phyloP scores from a whole-genome alignment of 1,139 yeast species.

The Geotrichum australiense region DNA sequence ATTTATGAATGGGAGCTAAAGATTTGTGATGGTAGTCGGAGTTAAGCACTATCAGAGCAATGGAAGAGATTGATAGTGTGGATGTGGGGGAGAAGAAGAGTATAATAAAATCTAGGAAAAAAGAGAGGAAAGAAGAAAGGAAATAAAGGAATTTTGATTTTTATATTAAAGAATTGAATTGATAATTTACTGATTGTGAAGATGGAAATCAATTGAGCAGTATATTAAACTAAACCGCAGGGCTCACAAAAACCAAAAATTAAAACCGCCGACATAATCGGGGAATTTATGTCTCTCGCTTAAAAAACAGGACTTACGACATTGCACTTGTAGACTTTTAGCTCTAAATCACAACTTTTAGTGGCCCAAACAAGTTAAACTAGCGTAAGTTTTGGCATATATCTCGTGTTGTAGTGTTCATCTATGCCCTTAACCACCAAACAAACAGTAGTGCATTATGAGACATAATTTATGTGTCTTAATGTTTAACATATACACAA shows the following conservation, averaged over 20 bases:
- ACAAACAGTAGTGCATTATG: too few species aligned
- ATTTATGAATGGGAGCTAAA: not conserved
- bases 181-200: not conserved
- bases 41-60: conserved; percentile 3
- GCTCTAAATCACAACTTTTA: too few species aligned
- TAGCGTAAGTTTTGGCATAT: too few species aligned
- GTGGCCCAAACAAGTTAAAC: too few species aligned
- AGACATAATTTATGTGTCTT: too few species aligned
- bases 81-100: not conserved
- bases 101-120: too few species aligned
- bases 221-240: not conserved
- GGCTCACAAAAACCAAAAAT: not conserved
- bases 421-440: too few species aligned
- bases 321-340: not conserved
- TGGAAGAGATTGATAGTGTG: conserved; percentile 8
- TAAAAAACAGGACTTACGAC: not conserved
- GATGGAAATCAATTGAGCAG: too few species aligned
- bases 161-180: not conserved
- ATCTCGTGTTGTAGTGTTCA: too few species aligned
- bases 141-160: not conserved
- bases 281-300: not conserved
- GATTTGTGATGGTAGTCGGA: not conserved
- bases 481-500: too few species aligned
- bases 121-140: not conserved
- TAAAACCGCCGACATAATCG: not conserved